phyloP scores from a whole-genome alignment of 2,329 filamentous ascomycete genomes.

The Esteya vermicola region DNA sequence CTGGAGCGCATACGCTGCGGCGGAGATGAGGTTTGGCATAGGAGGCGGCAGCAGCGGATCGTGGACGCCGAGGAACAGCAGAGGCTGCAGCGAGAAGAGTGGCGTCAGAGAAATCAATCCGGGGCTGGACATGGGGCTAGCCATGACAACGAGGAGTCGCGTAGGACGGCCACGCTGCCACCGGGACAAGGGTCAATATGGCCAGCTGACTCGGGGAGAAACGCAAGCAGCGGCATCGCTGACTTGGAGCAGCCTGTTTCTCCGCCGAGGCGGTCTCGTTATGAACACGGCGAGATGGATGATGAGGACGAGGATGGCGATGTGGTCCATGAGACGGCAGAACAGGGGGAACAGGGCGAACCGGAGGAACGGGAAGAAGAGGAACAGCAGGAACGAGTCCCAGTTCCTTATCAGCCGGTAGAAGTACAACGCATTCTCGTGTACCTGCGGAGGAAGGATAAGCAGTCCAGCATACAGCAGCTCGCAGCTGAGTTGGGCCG shows the following conservation, averaged over 20 bases:
- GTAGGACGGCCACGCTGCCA: no score
- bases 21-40: no score
- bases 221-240: no score
- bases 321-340: neutral
- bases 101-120: no score
- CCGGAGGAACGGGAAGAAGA: no score
- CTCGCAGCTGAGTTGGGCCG: constrained; percentile 7
- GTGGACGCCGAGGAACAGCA: neutral
- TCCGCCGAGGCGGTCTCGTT: no score
- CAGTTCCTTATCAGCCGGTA: neutral
- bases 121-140: no score
- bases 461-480: neutral
- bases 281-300: neutral
- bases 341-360: no score
- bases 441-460: neutral
- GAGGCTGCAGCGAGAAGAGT: neutral
- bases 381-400: neutral
- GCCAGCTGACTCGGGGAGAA: no score
- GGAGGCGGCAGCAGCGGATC: neutral
- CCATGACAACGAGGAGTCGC: no score
- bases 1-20: constrained; percentile 1
- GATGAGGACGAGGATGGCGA: neutral
- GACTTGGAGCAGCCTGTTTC: no score
- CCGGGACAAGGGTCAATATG: no score
- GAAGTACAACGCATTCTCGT: constrained; percentile 5